These are phyloP conservation scores for Pyrenochaeta sp. DNA, from an alignment of 2,329 filamentous ascomycete species.

Conservation along the genomic window DNA sequence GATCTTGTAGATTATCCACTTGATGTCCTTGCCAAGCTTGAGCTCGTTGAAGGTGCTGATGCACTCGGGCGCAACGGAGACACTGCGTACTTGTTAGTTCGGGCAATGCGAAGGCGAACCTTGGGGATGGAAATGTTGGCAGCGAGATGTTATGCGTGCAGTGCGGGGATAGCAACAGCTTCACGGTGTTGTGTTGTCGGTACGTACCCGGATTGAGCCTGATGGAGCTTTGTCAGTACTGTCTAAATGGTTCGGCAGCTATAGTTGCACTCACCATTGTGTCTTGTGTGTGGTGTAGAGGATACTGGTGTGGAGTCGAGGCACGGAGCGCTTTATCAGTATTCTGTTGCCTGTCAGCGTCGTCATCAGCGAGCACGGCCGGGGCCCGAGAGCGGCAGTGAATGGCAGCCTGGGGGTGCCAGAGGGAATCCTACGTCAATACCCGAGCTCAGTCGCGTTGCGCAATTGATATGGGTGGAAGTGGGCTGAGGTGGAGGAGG, in stretches of 20 bases:
- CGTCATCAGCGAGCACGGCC: constrained; percentile 39
- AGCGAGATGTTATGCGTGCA: constrained; percentile 10
- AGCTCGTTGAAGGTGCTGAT: constrained; percentile 76
- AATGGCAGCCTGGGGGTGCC: constrained; percentile 24
- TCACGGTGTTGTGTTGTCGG: constrained; percentile 18
- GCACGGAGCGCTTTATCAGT: constrained; percentile 44
- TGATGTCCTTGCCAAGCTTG: constrained; percentile 78
- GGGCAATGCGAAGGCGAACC: too few species aligned
- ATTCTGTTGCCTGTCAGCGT: constrained; percentile 47
- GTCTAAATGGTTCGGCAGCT: neutral
- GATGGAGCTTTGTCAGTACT: constrained; percentile 23
- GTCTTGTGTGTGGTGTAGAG: constrained; percentile 31
- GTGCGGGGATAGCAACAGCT: constrained; percentile 14
- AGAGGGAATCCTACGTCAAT: constrained; percentile 35
- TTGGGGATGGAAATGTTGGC: neutral
- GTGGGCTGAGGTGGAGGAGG: constrained; percentile 28
- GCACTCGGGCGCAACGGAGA: constrained; percentile 75
- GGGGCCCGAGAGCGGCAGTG: constrained; percentile 10
- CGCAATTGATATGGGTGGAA: constrained; percentile 19
- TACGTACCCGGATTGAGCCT: constrained; percentile 57
- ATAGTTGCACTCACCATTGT: constrained; percentile 43
- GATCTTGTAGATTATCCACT: constrained; percentile 90
- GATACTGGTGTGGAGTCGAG: constrained; percentile 20
- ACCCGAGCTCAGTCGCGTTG: constrained; percentile 25
- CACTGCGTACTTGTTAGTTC: constrained; percentile 59